A percentile compares a stretch with the other conserved stretches of the same genome.
Conservation (phyloP, 208 protist species). For the Leishmania arabica region DNA sequence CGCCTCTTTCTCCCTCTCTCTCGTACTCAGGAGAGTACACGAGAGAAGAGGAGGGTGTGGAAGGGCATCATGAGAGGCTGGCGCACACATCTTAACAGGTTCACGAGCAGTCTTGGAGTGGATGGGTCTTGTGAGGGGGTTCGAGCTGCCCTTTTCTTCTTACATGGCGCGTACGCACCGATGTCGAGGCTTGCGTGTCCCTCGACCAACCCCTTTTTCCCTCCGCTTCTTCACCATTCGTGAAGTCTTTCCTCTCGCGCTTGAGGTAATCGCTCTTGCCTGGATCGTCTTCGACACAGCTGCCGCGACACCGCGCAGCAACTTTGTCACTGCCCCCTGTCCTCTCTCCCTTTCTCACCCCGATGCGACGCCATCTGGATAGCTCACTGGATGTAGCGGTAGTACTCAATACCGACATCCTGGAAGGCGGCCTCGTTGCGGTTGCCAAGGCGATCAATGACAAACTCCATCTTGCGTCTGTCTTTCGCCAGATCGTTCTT, state of each 20-base stretch:
- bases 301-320: background rate
- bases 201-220: background rate
- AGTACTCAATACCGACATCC: constrained; percentile 92
- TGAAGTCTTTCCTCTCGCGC: background rate
- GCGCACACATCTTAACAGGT: background rate
- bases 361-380: background rate
- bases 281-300: background rate
- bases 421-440: constrained; percentile 88
- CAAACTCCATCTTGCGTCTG: constrained; percentile 76
- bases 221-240: background rate
- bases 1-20: no score
- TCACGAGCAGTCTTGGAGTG: background rate
- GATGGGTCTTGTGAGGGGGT: background rate
- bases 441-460: constrained; percentile 76
- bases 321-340: background rate
- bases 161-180: background rate
- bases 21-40: background rate
- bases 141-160: background rate
- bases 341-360: background rate
- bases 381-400: constrained; percentile 70
- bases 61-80: background rate
- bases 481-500: constrained; percentile 70
- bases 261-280: background rate
- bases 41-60: background rate
- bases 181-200: background rate